Conservation (phyloP, 1,139 yeast species). For the Kluyveromyces sp. region DNA sequence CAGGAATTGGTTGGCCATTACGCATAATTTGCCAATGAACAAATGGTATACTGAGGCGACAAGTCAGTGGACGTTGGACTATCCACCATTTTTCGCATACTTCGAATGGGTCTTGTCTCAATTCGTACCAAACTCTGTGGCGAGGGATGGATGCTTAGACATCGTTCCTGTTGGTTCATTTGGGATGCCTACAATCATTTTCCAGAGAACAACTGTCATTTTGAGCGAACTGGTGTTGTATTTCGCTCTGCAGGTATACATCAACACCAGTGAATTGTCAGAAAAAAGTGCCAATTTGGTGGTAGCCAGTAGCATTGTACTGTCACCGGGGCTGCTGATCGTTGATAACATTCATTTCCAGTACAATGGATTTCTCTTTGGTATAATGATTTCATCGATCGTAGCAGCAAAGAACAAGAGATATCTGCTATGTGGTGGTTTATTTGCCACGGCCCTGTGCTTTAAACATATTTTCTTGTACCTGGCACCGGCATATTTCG, state of each 20-base stretch:
- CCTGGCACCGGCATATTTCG: constrained; percentile 90
- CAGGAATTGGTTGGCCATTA: constrained; percentile 92
- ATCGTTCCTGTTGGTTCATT: constrained; percentile 59
- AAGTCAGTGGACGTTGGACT: constrained; percentile 92
- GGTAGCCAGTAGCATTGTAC: constrained; percentile 71
- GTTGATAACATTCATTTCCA: constrained; percentile 94
- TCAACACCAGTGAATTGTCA: constrained; percentile 41
- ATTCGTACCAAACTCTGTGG: constrained; percentile 59
- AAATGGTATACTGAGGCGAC: constrained; percentile 83
- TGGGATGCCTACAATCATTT: constrained; percentile 71
- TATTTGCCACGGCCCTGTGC: constrained; percentile 74
- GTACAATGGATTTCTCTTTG: constrained; percentile 89
- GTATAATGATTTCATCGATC: constrained; percentile 66
- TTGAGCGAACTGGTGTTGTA: constrained; percentile 68
- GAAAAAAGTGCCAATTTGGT: constrained; percentile 51
- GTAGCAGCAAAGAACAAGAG: constrained; percentile 58
- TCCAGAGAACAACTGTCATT: constrained; percentile 78
- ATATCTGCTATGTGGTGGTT: constrained; percentile 58
- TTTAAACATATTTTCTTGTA: constrained; percentile 92
- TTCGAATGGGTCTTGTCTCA: constrained; percentile 77
- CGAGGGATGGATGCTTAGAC: constrained; percentile 70
- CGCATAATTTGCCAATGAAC: constrained; percentile 64
- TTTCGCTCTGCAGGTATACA: constrained; percentile 62
- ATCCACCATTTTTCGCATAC: constrained; percentile 96
- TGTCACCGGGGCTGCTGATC: constrained; percentile 83